These are phyloP conservation scores for Stephanodiscus triporus DNA, from an alignment of 108 stramenopile genomes.

Conservation along the genomic window DNA sequence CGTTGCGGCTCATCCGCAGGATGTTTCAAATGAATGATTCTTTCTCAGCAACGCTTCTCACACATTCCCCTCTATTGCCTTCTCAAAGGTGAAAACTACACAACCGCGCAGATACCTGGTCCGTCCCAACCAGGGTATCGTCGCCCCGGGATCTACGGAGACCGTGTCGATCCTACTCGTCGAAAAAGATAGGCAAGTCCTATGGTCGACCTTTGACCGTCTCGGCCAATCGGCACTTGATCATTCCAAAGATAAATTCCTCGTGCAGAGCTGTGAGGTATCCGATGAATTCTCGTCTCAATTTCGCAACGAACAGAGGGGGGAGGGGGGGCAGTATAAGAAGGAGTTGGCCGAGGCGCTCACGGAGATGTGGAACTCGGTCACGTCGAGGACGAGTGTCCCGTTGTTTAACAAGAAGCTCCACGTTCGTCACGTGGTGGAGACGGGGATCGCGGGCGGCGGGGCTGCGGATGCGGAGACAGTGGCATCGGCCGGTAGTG, in stretches of 20 bases:
- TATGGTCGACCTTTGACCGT: slow-evolving; percentile 83
- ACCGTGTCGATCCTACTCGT: slow-evolving; percentile 84
- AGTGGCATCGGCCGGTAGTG: slow-evolving; percentile 8
- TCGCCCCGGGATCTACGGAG: slow-evolving; percentile 76
- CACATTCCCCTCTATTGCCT: not conserved
- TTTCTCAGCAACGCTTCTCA: not conserved
- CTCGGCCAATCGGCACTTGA: slow-evolving; percentile 91
- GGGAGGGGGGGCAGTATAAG: slow-evolving; percentile 37
- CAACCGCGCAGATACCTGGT: slow-evolving; percentile 92
- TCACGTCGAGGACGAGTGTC: slow-evolving; percentile 33
- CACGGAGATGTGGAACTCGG: slow-evolving; percentile 83
- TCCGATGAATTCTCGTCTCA: slow-evolving; percentile 53
- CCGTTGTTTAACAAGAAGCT: slow-evolving; percentile 81
- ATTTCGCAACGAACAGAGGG: slow-evolving; percentile 27
- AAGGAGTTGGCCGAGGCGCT: slow-evolving; percentile 77
- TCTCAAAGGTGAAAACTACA: slow-evolving; percentile 86
- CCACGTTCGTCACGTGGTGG: slow-evolving; percentile 80
- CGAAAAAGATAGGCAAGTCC: slow-evolving; percentile 85
- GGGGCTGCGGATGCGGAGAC: not conserved
- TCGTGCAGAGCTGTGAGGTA: slow-evolving; percentile 79
- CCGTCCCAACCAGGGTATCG: slow-evolving; percentile 91
- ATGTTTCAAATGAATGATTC: not conserved
- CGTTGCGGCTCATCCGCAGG: not conserved
- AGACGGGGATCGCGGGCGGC: slow-evolving; percentile 33
- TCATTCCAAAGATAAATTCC: slow-evolving; percentile 91